phyloP scores from a whole-genome alignment of 805 yeast genomes.

The Ogataea pini region DNA sequence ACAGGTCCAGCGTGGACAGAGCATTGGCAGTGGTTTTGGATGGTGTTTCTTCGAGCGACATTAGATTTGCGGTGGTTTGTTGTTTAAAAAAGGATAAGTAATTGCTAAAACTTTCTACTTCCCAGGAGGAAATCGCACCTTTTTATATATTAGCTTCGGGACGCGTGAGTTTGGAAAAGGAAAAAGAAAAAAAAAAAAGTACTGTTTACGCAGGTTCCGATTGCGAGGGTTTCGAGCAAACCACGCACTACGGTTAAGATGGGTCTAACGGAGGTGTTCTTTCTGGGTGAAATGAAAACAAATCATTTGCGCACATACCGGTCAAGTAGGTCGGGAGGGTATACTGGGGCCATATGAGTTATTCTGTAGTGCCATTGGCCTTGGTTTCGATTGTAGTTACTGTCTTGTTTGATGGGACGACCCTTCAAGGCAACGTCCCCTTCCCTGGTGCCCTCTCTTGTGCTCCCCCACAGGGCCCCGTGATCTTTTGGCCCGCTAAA shows the following conservation, averaged over 20 bases:
- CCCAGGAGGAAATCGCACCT: background rate
- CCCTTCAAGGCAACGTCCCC: no score
- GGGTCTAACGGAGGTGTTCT: no score
- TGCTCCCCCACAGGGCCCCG: background rate
- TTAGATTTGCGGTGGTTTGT: constrained; percentile 14
- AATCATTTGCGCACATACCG: no score
- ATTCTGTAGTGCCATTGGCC: no score
- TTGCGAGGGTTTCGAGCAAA: background rate
- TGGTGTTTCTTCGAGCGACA: constrained; percentile 69
- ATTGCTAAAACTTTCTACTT: background rate
- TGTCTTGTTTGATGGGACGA: no score
- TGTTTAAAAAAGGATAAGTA: background rate
- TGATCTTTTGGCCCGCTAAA: background rate
- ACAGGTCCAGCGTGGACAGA: constrained; percentile 51
- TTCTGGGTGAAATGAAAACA: no score
- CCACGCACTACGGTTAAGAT: background rate
- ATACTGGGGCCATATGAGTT: no score
- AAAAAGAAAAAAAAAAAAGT: constrained; percentile 4
- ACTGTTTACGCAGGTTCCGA: constrained; percentile 5
- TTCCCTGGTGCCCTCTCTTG: background rate
- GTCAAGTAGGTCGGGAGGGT: no score
- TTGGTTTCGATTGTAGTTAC: no score
- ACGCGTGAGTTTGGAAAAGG: background rate
- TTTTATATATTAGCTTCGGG: constrained; percentile 1
- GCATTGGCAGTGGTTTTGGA: constrained; percentile 64